Evolutionary conservation across 257 asterid genomes (phyloP).

Genomic region (Apocynum venetum): DNA sequence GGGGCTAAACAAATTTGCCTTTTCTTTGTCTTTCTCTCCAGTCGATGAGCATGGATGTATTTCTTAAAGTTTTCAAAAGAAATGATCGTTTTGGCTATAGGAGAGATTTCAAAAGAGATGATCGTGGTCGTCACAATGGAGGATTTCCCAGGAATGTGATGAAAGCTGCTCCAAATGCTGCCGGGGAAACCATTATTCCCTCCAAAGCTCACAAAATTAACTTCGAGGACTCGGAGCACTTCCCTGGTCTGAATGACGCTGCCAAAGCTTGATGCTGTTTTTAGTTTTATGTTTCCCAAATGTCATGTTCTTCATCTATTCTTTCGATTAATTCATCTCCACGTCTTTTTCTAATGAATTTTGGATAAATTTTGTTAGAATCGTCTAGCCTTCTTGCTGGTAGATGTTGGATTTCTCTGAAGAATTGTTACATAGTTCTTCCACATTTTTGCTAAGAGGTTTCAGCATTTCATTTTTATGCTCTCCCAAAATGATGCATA

Average conservation of each 20-base stretch:
- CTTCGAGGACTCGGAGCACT: slow-evolving; percentile 4
- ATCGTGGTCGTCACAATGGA: neutral
- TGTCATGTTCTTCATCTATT: neutral
- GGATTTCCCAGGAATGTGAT: neutral
- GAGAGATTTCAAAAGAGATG: neutral
- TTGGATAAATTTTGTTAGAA: too few relatives aligned
- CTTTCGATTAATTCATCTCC: neutral
- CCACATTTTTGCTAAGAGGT: neutral
- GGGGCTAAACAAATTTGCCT: neutral
- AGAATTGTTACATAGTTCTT: neutral
- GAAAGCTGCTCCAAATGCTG: neutral
- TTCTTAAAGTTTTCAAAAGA: neutral
- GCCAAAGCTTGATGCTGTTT: neutral
- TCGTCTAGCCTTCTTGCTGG: too few relatives aligned
- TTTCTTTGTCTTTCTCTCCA: neutral
- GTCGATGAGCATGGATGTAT: slow-evolving; percentile 1
- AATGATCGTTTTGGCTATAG: neutral
- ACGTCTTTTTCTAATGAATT: neutral
- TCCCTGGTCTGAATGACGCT: neutral
- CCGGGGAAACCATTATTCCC: neutral
- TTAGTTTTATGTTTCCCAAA: neutral
- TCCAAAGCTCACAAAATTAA: neutral
- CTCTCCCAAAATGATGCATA: neutral
- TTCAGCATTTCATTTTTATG: neutral
- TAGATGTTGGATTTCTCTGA: neutral